Conservation (phyloP, 2,329 filamentous ascomycete species). For the Tolypocladium amazonense region DNA sequence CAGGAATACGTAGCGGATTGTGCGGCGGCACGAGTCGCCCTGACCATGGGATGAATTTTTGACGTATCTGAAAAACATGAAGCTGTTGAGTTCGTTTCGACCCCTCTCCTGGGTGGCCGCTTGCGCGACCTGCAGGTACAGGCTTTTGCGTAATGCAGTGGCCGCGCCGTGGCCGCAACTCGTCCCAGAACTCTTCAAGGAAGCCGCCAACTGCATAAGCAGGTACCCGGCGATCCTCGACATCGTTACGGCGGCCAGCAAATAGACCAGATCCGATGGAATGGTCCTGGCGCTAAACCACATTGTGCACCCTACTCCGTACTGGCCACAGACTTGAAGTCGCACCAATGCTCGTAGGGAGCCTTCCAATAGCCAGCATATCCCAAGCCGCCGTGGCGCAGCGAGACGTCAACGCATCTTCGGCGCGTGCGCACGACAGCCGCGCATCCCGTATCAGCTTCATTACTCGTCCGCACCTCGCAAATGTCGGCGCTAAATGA, state of each 20-base stretch:
- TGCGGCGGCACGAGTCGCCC: not conserved
- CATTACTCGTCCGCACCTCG: not conserved
- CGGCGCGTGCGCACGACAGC: not conserved
- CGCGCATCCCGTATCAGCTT: not conserved
- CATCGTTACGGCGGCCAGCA: not conserved
- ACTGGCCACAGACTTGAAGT: not conserved
- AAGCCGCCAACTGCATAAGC: not conserved
- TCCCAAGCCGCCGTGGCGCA: not conserved
- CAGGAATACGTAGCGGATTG: not conserved
- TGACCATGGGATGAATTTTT: not conserved
- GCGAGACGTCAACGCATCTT: not conserved
- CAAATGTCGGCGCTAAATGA: not conserved
- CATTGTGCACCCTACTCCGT: not conserved
- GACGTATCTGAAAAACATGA: not conserved
- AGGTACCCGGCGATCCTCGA: not conserved
- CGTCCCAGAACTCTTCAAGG: not conserved
- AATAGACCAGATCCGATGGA: not conserved
- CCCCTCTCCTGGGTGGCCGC: not conserved
- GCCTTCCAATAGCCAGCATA: not conserved
- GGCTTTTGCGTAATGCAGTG: no score
- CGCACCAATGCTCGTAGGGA: no score
- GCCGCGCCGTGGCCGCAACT: not conserved
- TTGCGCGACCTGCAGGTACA: no score
- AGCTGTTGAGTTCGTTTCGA: not conserved
- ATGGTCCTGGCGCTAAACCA: not conserved